Conservation (phyloP, 768 basidiomycete genomes). For the Serendipita sp. region DNA sequence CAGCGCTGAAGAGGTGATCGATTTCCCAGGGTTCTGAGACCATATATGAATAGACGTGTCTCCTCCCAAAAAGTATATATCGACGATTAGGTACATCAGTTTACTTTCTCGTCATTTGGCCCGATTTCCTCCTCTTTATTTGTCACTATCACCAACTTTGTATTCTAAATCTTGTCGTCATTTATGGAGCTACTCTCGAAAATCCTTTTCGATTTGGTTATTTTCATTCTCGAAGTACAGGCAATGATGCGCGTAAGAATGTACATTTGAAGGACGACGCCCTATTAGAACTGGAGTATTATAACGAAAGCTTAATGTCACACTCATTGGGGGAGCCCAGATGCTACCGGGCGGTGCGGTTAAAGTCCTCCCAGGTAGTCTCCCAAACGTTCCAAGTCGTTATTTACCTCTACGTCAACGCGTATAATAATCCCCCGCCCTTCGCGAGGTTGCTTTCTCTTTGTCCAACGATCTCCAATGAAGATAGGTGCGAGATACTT, state of each 20-base stretch:
- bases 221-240: no score
- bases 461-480: neutral
- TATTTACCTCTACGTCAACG: neutral
- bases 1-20: slow-evolving; percentile 64
- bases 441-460: neutral
- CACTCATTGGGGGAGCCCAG: no score
- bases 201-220: neutral
- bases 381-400: neutral
- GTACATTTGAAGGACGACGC: no score
- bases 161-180: neutral
- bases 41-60: neutral
- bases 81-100: neutral
- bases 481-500: neutral
- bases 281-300: no score
- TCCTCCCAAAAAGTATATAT: neutral
- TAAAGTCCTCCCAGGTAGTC: neutral
- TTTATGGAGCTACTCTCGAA: neutral
- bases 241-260: no score
- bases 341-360: neutral
- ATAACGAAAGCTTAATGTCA: no score
- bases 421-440: neutral
- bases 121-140: neutral
- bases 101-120: neutral
- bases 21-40: slow-evolving; percentile 22
- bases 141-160: neutral